Evolutionary conservation across 805 yeast genomes (phyloP).

Genomic region (Ogataea pilisensis): DNA sequence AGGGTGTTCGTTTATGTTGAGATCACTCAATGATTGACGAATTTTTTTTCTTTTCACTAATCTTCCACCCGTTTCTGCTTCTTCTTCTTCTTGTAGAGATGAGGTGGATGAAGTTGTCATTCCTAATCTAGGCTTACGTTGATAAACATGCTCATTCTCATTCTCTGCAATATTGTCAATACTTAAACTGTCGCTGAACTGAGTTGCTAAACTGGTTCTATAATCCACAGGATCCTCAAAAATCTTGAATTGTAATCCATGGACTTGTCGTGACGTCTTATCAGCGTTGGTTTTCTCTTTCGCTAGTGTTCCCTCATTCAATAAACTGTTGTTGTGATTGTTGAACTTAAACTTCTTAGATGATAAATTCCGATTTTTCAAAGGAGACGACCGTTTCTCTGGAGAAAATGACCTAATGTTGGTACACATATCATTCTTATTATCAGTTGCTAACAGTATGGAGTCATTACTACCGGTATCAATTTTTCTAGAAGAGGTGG

Average conservation of each 20-base stretch:
- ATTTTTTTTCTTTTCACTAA: neutral
- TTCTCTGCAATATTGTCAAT: neutral
- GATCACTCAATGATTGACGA: constrained; percentile 4
- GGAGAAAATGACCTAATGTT: constrained; percentile 8
- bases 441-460: too few species aligned
- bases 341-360: constrained; percentile 5
- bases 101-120: too few species aligned
- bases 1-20: constrained; percentile 16
- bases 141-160: neutral
- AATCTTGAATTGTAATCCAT: constrained; percentile 17
- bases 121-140: too few species aligned
- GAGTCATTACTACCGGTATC: too few species aligned
- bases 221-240: constrained; percentile 15
- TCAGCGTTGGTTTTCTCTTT: neutral
- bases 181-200: neutral
- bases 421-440: neutral
- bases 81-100: too few species aligned
- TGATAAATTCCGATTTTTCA: constrained; percentile 1
- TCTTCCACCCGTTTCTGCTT: too few species aligned
- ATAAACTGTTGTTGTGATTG: too few species aligned
- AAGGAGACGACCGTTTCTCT: constrained; percentile 10
- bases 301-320: too few species aligned
- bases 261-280: too few species aligned
- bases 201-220: constrained; percentile 1
- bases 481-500: too few species aligned